These are phyloP conservation scores for Blastobotrys elegans DNA, from an alignment of 1,139 yeast species.

Conservation along the genomic window DNA sequence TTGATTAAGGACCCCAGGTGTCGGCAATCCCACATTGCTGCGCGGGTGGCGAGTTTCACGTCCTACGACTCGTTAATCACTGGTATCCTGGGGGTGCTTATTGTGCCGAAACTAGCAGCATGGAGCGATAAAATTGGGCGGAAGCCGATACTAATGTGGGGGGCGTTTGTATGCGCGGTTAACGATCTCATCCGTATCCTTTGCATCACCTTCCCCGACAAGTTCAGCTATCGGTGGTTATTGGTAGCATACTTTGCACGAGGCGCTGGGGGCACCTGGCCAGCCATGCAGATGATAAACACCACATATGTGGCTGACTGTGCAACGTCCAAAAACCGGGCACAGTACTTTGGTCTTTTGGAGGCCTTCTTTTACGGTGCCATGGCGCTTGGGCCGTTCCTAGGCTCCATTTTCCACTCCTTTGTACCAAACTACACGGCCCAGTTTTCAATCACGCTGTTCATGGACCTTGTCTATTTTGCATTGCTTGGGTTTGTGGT, in stretches of 20 bases:
- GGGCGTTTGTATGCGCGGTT: slow-evolving; percentile 30
- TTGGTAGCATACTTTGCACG: slow-evolving; percentile 40
- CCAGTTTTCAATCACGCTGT: slow-evolving; percentile 28
- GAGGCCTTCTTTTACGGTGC: slow-evolving; percentile 59
- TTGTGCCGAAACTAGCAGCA: slow-evolving; percentile 45
- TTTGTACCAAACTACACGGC: slow-evolving; percentile 27
- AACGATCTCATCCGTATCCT: slow-evolving; percentile 24
- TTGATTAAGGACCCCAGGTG: slow-evolving; percentile 25
- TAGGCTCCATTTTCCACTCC: slow-evolving; percentile 43
- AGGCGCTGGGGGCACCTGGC: slow-evolving; percentile 52
- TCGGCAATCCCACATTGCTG: slow-evolving; percentile 22
- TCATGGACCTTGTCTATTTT: slow-evolving; percentile 27
- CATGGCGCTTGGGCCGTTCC: slow-evolving; percentile 57
- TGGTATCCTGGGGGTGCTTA: slow-evolving; percentile 23
- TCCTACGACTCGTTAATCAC: slow-evolving; percentile 24
- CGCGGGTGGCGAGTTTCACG: slow-evolving; percentile 26
- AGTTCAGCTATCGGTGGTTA: slow-evolving; percentile 37
- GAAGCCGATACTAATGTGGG: slow-evolving; percentile 41
- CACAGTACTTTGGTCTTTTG: slow-evolving; percentile 50
- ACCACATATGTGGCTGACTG: slow-evolving; percentile 64
- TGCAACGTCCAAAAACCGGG: slow-evolving; percentile 50
- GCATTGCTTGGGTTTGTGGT: slow-evolving; percentile 39
- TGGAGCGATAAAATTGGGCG: slow-evolving; percentile 64
- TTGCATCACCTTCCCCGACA: slow-evolving; percentile 28
- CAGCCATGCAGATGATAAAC: slow-evolving; percentile 47